Percentiles rank a stretch among this genome's conserved stretches.
Evolutionary conservation across 2,329 filamentous ascomycete genomes (phyloP).

Genomic region (Blastomyces parvus): DNA sequence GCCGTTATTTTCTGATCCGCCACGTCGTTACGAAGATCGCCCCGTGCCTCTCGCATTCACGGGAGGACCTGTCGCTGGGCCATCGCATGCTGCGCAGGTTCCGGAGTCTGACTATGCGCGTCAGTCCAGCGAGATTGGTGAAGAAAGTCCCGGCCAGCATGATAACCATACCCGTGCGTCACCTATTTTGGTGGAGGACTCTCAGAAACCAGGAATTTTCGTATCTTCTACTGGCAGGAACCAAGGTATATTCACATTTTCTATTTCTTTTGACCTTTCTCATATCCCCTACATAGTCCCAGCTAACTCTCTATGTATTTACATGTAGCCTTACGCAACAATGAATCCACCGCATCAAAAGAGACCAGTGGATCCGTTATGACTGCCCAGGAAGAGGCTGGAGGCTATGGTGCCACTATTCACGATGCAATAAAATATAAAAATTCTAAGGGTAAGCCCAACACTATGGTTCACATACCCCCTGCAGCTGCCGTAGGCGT

Average conservation of each 20-base stretch:
- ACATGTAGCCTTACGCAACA: background rate
- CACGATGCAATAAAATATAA: background rate
- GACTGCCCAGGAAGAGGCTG: background rate
- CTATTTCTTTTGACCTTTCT: background rate
- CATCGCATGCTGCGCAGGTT: background rate
- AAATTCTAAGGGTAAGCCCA: background rate
- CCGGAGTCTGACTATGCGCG: background rate
- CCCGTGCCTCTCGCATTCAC: background rate
- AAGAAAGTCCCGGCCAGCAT: background rate
- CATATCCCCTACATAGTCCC: background rate
- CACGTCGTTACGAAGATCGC: background rate
- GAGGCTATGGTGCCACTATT: background rate
- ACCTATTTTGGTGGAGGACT: constrained; percentile 4
- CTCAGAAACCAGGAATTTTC: background rate
- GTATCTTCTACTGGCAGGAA: background rate
- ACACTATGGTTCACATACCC: background rate
- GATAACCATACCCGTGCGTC: constrained; percentile 4
- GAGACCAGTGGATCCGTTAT: background rate
- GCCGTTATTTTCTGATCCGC: constrained; percentile 7
- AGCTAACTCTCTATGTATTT: background rate
- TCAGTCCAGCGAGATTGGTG: background rate
- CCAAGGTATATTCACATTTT: background rate
- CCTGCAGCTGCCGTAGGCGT: background rate
- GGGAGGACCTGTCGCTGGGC: background rate
- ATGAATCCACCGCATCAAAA: background rate